Percentiles rank a stretch among this genome's conserved stretches.
phyloP scores from a whole-genome alignment of 1,139 yeast species.

The Geotrichum carabidarum region DNA sequence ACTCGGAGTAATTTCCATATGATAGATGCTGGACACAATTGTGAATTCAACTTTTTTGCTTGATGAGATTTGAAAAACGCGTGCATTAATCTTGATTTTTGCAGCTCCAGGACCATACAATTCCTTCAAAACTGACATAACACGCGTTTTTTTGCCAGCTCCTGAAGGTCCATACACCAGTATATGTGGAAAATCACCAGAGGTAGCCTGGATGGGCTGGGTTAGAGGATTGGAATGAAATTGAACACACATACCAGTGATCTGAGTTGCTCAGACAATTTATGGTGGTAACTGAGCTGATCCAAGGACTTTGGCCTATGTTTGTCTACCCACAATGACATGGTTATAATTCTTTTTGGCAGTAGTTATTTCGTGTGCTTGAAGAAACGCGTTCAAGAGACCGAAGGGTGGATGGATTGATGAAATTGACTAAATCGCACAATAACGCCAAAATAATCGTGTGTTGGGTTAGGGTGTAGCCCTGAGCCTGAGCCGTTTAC shows the following conservation, averaged over 20 bases:
- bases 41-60: constrained; percentile 80
- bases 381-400: too few species aligned
- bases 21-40: constrained; percentile 84
- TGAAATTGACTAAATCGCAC: too few species aligned
- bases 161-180: constrained; percentile 94
- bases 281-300: constrained; percentile 60
- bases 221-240: neutral
- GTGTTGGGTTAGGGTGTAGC: too few species aligned
- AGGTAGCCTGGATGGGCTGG: constrained; percentile 24
- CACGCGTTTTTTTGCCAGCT: constrained; percentile 93
- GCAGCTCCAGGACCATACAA: constrained; percentile 80
- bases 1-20: constrained; percentile 91
- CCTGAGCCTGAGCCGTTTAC: too few species aligned
- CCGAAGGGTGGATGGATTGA: too few species aligned
- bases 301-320: constrained; percentile 72
- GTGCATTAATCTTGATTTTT: constrained; percentile 81
- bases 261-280: constrained; percentile 57
- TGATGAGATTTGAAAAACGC: constrained; percentile 66
- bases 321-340: constrained; percentile 97
- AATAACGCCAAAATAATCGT: too few species aligned
- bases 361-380: too few species aligned
- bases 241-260: constrained; percentile 41
- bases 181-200: constrained; percentile 91
- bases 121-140: constrained; percentile 71
- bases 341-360: constrained; percentile 27